Evolutionary conservation across 176 grass and related monocot species (phyloP), one percentile per base, ranked within the genome.

Genomic region (Eragrostis curvula): DNA sequence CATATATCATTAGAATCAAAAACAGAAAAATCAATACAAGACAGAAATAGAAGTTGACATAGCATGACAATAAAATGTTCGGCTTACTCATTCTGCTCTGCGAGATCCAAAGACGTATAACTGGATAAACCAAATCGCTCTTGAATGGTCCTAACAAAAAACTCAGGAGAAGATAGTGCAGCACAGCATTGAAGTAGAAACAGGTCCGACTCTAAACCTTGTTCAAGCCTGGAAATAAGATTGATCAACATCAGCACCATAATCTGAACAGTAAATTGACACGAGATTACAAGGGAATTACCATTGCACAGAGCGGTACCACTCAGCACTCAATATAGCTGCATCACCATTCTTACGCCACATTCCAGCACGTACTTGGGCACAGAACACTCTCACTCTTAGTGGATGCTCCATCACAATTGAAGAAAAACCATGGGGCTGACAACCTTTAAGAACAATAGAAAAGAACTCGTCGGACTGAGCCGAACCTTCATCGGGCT

Each of bases 301-400:
- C 97, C 93, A 90, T 91, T 92, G 97, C 63, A 93, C 93, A 68
- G 87, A 83, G 56, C 89, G 91, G 85, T 99, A 99, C 80, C 89
- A 96, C 70, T 99, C 97, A 45, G 89, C 77, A 48, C 87, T 90
- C 70, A 93, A 59, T 87, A 94, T 88, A 67, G 94, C 89, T 80
- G 93, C 85, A 89, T 99, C 97, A 48, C 93, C 97, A 83, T 95
- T 99, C 89, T 93, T 99, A 28, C 93, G 89, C 97, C 97, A 99
- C 97, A 96, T 96, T 80, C 93, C 97, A 81, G 97, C 89, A 67
- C 89, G 89, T 70, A 99, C 93, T 93, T 99, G 97, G 68, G 91
- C 91, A 18, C 93, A 99, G 77, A 96, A 96, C 74, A 99, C 97
- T 63, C 93, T 93, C 65, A 99, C 82, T 76, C 89, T 87, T 84